Evolutionary conservation across 192 early-diverging fungal genomes (phyloP), one percentile per base, ranked within the genome.

Genomic region (Backusella sp.): DNA sequence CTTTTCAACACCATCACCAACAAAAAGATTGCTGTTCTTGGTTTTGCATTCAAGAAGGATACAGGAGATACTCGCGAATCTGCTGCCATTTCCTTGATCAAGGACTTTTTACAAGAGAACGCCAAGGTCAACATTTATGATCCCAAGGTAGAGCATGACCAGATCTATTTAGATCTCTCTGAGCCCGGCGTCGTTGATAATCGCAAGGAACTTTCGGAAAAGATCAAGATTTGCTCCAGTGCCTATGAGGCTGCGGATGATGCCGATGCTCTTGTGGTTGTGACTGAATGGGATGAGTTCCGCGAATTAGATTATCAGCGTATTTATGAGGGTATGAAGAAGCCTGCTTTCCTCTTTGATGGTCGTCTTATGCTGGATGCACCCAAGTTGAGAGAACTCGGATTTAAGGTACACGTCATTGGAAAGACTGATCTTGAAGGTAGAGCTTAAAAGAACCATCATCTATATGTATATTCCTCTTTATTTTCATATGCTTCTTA

Each of bases 21-120:
- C 79, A 94, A 92, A 81, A 89, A 86, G 72, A 84, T 98, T 68
- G 90, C 91, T 0, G 81, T 95, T 3, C 84, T 95, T 70, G 96
- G 96, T 0, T 98, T 98, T 83, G 94, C 96, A 0, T 98, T 94
- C 84, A 98, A 98, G 86, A 95, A 93, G 82, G 92, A 96, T 77
- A 98, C 95, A 23, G 93, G 94, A 46, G 96, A 98, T 83, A 93
- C 96, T 23, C 88, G 96, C 41, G 94, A 97, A 86, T 93, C 93
- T 35, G 93, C 96, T 28, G 95, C 96, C 34, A 96, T 95, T 53
- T 89, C 88, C 1, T 79, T 98, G 23, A 89, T 91, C 79, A 89
- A 92, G 74, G 85, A 91, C 66, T 89, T 97, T 34, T 84, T 98
- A 70, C 83, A 91, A 76, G 91, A 93, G 71, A 91, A 88, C 26